These are phyloP conservation scores for Aureobasidium melanogenum DNA, from an alignment of 2,329 filamentous ascomycete species.

Conservation along the genomic window DNA sequence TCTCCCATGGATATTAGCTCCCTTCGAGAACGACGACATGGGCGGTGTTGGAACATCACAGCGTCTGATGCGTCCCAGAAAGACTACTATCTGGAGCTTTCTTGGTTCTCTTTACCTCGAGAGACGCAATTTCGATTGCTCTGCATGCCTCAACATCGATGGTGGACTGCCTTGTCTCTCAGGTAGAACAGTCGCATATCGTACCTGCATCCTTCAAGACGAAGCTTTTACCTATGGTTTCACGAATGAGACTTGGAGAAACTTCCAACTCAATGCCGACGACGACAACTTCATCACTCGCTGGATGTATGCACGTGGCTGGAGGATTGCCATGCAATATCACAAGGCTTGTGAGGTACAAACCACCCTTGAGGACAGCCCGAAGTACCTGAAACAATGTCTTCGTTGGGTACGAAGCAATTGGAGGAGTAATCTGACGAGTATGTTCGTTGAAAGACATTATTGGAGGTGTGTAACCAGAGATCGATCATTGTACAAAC, in stretches of 20 bases:
- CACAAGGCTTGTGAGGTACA: conserved; percentile 83
- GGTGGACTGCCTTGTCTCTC: conserved; percentile 96
- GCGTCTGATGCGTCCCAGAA: conserved; percentile 62
- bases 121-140: conserved; percentile 92
- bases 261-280: conserved; percentile 86
- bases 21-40: conserved; percentile 75
- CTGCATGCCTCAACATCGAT: conserved; percentile 88
- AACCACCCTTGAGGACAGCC: conserved; percentile 83
- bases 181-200: conserved; percentile 85
- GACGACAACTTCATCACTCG: conserved; percentile 98
- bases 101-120: conserved; percentile 87
- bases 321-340: conserved; percentile 95
- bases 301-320: conserved; percentile 85
- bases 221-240: conserved; percentile 80
- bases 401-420: conserved; percentile 94
- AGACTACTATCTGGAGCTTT: conserved; percentile 69
- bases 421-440: conserved; percentile 94
- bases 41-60: conserved; percentile 92
- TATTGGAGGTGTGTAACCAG: conserved; percentile 69
- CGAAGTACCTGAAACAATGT: conserved; percentile 87
- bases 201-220: conserved; percentile 77
- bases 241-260: conserved; percentile 81
- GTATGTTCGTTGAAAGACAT: conserved; percentile 70
- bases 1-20: conserved; percentile 84
- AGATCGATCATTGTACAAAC: neutral